Evolutionary conservation across 148 eudicot species (phyloP).

Genomic region (Nyssa sinensis): DNA sequence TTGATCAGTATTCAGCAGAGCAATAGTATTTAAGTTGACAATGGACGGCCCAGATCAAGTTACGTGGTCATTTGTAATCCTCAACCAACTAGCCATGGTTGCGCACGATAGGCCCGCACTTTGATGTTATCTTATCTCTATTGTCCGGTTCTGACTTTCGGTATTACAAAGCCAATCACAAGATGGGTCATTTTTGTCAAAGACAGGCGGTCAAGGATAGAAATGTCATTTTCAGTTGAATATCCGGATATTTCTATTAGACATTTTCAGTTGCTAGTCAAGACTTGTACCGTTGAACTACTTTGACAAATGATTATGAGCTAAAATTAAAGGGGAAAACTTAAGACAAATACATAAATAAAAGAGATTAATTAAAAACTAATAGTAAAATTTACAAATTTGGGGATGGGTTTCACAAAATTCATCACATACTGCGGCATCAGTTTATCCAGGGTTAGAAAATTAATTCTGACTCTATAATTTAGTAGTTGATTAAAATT

Average conservation of each 20-base stretch:
- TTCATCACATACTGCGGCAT: too few relatives aligned
- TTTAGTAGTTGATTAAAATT: too few relatives aligned
- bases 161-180: not conserved
- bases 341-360: not conserved
- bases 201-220: not conserved
- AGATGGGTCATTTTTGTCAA: not conserved
- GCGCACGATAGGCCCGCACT: too few relatives aligned
- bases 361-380: too few relatives aligned
- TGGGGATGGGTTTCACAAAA: too few relatives aligned
- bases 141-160: slow-evolving; percentile 7
- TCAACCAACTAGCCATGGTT: too few relatives aligned
- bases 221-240: not conserved
- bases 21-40: not conserved
- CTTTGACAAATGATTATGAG: not conserved
- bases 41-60: not conserved
- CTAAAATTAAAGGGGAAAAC: not conserved
- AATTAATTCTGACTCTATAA: too few relatives aligned
- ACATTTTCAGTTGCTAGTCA: not conserved
- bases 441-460: too few relatives aligned
- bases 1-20: too few relatives aligned
- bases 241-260: not conserved
- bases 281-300: not conserved
- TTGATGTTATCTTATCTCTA: slow-evolving; percentile 10
- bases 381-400: too few relatives aligned
- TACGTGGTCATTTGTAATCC: slow-evolving; percentile 11